These are phyloP conservation scores for Neocucurbitaria cava DNA, from an alignment of 2,329 filamentous ascomycete genomes.

Conservation along the genomic window DNA sequence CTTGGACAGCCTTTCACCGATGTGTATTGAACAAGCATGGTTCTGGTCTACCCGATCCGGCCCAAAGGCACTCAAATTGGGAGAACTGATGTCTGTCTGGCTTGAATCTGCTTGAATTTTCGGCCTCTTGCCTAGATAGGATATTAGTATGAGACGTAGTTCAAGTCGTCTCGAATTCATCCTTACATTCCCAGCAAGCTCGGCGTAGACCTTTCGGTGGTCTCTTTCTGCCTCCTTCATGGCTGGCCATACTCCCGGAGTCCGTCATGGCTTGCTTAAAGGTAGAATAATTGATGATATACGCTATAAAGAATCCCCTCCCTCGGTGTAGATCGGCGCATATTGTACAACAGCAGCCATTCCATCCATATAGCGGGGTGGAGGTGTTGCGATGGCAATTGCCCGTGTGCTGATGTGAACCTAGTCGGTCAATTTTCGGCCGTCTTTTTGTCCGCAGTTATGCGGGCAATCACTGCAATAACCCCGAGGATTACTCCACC, in stretches of 20 bases:
- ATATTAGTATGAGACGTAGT: conserved; percentile 14
- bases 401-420: conserved; percentile 21
- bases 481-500: conserved; percentile 12
- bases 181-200: conserved; percentile 47
- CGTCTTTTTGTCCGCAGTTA: conserved; percentile 38
- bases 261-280: conserved; percentile 23
- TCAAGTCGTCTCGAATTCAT: neutral
- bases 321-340: conserved; percentile 19
- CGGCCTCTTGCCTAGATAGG: conserved; percentile 39
- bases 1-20: conserved; percentile 43
- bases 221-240: conserved; percentile 32
- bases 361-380: conserved; percentile 44
- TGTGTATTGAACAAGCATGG: conserved; percentile 35
- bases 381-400: conserved; percentile 34
- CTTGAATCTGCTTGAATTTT: conserved; percentile 26
- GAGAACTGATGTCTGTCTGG: conserved; percentile 20
- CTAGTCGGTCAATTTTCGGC: conserved; percentile 28
- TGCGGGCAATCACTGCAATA: conserved; percentile 6
- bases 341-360: conserved; percentile 28
- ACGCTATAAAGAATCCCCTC: neutral
- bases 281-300: neutral
- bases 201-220: conserved; percentile 35
- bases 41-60: conserved; percentile 25
- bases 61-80: conserved; percentile 18
- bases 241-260: conserved; percentile 19